Base-by-base conservation (phyloP, 306 rosid genomes). In the Trichosanthes cucumerina region DNA sequence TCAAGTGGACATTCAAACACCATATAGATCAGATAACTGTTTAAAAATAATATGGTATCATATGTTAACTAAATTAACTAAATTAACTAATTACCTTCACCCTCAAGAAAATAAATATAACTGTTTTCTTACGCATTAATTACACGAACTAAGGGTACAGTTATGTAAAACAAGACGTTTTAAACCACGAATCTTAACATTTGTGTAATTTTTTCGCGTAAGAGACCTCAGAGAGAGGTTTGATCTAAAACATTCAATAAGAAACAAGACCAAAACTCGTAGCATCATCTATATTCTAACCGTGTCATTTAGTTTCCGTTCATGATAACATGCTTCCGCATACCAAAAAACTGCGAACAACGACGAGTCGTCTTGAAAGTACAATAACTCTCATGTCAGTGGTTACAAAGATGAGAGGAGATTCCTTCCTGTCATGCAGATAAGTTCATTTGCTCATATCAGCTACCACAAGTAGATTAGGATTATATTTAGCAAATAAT, bases 41-140 rank as follows among this genome's bases (percentile, higher is more conserved):
- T 14, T 24, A 24, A 64, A 23, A 64, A 64, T 64, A 60, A 9
- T 59, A 34, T 19, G 7, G 24, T 10, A 23, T 28, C 66, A 63
- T 65, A 26, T 73, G 77, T 49, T 73, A 73, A 23, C 59, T 73
- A 73, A 3, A 73, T 73, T 73, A 47, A 46, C 77, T 47, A 6
- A 56, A 73, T 73, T 73, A 47, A 46, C 77, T 47, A 6, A 56
- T 4, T 50, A 19, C 54, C 56, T 43, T 47, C 28, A 41, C 77
- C 44, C 16, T 49, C 59, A 72, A 47, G 59, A 31, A 47, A 72
- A 72, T 49, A 16, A 38, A 66, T 38, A 38, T 9, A 66, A 39
- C 77, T 7, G 59, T 28, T 44, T 10, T 72, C 77, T 72, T 24
- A 16, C 24, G 12, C 43, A 26, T 72, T 72, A 59, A 44, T 74